Evolutionary conservation across 768 basidiomycete genomes (phyloP), one percentile per base, ranked within the genome.

Genomic region (Russula olivacea): DNA sequence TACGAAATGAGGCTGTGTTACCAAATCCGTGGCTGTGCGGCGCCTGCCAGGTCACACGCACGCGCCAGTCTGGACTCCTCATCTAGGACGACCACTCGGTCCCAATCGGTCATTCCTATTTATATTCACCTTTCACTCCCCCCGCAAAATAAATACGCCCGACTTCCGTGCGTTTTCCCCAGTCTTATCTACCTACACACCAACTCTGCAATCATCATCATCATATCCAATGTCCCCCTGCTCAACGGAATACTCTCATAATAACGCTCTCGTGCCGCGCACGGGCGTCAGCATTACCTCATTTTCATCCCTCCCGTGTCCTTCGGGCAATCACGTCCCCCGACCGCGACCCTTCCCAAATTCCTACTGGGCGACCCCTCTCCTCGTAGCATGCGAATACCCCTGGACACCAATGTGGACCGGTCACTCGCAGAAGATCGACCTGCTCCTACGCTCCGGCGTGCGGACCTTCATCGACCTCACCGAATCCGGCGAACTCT

Each of bases 401-500:
- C 89, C 89, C 1, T 91, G 86, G 83, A 76, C 82, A 19, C 87
- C 86, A 4, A 80, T 78, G 63, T 69, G 71, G 0, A 57, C 69
- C 3, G 65, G 69, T 17, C 63, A 66, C 30, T 58, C 71, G 28
- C 86, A 87, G 65, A 90, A 91, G 69, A 80, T 91, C 65, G 88
- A 89, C 75, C 82, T 83, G 0, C 79, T 91, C 55, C 82, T 91
- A 28, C 75, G 75, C 11, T 83, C 87, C 1, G 89, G 89, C 52
- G 85, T 89, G 9, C 85, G 87, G 63, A 89, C 89, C 5, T 91
- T 91, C 73, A 85, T 91, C 72, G 89, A 91, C 76, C 82, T 91
- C 69, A 91, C 89, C n/a, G 89, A 91, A 69, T 76, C 76, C n/a
- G 85, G 86, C 48, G 89, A 91, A 73, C 82, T 91, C 51, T 76